These are phyloP conservation scores for Camellia granthamiana DNA, from an alignment of 148 eudicot genomes.

Conservation along the genomic window DNA sequence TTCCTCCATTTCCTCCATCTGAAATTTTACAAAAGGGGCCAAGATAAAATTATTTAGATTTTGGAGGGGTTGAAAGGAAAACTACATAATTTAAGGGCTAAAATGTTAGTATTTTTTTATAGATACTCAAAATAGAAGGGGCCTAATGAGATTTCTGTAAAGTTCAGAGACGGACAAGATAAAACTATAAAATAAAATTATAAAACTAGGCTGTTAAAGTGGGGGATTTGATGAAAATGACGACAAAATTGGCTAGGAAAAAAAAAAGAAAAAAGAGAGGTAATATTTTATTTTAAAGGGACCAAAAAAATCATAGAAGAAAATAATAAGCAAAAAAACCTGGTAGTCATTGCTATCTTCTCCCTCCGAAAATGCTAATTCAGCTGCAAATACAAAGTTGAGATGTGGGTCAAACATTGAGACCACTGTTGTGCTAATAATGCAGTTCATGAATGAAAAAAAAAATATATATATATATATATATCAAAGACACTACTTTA, in stretches of 20 bases:
- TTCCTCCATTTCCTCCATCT: conserved; percentile 36
- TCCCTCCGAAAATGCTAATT: conserved; percentile 27
- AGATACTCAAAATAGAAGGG: too few relatives aligned
- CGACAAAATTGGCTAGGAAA: too few relatives aligned
- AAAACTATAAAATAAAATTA: too few relatives aligned
- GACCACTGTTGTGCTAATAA: conserved; percentile 25
- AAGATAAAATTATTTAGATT: background rate
- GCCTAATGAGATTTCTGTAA: too few relatives aligned
- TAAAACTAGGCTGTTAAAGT: too few relatives aligned
- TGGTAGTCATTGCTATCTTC: conserved; percentile 26
- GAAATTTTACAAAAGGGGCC: background rate
- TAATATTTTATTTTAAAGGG: background rate
- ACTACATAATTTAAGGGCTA: background rate
- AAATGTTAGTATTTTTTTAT: too few relatives aligned
- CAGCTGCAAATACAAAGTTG: conserved; percentile 21
- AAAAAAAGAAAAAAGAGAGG: background rate
- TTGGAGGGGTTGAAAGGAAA: too few relatives aligned
- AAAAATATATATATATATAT: background rate
- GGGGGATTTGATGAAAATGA: too few relatives aligned
- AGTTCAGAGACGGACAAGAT: too few relatives aligned
- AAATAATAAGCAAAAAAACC: conserved; percentile 3
- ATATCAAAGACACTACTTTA: background rate
- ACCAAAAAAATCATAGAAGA: background rate
- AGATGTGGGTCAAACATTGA: conserved; percentile 20
- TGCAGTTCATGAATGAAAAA: background rate